A percentile compares a stretch with the other conserved stretches of the same genome.
phyloP scores from a whole-genome alignment of 31 red algal species.

The Pterothamnion heteromorphum region DNA sequence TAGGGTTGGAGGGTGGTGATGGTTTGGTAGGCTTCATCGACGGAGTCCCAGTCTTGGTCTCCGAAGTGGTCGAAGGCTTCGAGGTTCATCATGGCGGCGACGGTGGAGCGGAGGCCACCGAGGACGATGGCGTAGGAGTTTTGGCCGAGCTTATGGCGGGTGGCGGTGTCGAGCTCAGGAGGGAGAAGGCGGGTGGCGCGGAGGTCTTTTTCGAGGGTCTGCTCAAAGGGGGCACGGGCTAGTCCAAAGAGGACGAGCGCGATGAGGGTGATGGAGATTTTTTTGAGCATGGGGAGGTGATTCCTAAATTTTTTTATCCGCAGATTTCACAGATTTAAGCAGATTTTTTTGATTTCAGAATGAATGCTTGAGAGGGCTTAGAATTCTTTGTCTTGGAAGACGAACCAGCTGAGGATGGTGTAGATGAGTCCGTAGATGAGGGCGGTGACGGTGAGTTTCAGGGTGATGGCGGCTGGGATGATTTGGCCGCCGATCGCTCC shows the following conservation, averaged over 20 bases:
- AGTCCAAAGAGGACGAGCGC: too few species aligned
- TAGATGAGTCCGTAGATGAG: neutral
- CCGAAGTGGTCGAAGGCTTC: neutral
- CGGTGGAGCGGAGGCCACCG: neutral
- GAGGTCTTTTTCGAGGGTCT: neutral
- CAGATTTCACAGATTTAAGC: too few species aligned
- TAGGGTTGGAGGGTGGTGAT: neutral
- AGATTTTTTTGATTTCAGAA: too few species aligned
- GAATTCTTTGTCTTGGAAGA: neutral
- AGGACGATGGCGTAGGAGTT: neutral
- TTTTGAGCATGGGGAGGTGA: too few species aligned
- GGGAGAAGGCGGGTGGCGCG: neutral
- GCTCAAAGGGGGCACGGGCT: neutral
- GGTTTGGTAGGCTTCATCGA: neutral
- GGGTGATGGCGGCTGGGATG: neutral
- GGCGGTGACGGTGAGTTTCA: neutral
- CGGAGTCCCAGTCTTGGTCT: neutral
- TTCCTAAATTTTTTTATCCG: too few species aligned
- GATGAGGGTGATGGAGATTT: too few species aligned
- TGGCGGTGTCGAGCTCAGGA: neutral
- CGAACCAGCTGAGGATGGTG: neutral
- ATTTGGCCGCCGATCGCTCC: neutral
- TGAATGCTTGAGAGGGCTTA: too few species aligned
- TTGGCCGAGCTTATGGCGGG: neutral
- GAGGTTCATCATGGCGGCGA: neutral